Percentiles rank a stretch among this genome's conserved stretches.
These are phyloP conservation scores for Gossypium schwendimanii DNA, from an alignment of 441 rosid species.

Conservation along the genomic window DNA sequence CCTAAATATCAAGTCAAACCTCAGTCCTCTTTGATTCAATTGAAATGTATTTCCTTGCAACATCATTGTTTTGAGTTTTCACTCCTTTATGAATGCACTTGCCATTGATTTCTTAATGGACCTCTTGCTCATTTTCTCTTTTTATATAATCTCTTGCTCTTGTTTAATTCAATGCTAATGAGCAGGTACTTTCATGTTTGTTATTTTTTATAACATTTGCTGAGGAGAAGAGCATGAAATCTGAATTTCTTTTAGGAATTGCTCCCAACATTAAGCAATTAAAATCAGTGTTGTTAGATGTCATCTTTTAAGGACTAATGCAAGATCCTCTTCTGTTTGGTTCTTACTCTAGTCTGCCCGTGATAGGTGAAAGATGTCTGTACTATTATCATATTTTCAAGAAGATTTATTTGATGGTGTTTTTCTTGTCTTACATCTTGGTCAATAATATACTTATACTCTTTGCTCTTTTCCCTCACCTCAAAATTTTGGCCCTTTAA, in stretches of 20 bases:
- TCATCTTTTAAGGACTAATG: neutral
- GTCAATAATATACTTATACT: neutral
- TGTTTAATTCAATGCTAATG: conserved; percentile 10
- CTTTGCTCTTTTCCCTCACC: neutral
- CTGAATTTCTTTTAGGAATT: neutral
- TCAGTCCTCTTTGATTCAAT: conserved; percentile 15
- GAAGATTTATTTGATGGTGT: conserved; percentile 1
- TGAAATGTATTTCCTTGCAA: conserved; percentile 6
- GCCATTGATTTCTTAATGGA: conserved; percentile 5
- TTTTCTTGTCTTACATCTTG: neutral
- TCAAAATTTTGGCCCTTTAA: neutral
- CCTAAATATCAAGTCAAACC: conserved; percentile 22
- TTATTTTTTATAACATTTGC: neutral
- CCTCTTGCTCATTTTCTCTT: conserved; percentile 9
- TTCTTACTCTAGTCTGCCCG: neutral
- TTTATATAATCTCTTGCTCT: neutral
- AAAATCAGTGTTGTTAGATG: neutral
- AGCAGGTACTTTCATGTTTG: neutral
- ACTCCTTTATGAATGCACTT: neutral
- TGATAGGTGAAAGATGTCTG: neutral
- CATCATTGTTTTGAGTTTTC: neutral
- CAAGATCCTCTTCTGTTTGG: neutral
- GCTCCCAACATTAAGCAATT: neutral
- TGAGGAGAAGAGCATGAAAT: neutral
- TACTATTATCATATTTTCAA: neutral